These are phyloP conservation scores for Stagonosporopsis cucurbitacearum DNA, from an alignment of 2,329 filamentous ascomycete genomes.

Conservation along the genomic window DNA sequence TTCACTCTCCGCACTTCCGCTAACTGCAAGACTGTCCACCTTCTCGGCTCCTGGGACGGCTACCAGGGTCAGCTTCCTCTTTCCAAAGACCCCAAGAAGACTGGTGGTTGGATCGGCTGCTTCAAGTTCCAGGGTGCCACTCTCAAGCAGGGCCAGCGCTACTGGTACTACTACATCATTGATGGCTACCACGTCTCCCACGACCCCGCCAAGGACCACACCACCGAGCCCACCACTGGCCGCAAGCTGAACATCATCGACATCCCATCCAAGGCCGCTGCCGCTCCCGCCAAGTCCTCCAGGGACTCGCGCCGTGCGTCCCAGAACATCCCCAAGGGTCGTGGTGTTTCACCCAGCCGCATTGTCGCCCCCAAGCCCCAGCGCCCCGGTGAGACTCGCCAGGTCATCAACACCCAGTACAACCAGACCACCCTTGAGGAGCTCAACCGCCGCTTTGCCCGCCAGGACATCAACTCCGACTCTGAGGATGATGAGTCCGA, in stretches of 20 bases:
- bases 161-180: constrained; percentile 99
- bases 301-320: constrained; percentile 59
- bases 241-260: constrained; percentile 98
- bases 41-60: constrained; percentile 98
- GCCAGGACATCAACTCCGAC: constrained; percentile 64
- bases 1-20: constrained; percentile 95
- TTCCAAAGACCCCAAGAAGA: constrained; percentile 87
- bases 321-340: constrained; percentile 82
- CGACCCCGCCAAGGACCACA: constrained; percentile 88
- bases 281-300: constrained; percentile 45
- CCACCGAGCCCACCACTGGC: constrained; percentile 93
- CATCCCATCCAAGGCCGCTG: constrained; percentile 67
- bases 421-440: constrained; percentile 77
- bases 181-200: constrained; percentile 98
- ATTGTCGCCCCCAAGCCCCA: constrained; percentile 91
- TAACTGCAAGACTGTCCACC: constrained; percentile 95
- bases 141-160: constrained; percentile 85
- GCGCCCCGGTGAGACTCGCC: constrained; percentile 83
- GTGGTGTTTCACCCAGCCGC: constrained; percentile 83
- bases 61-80: constrained; percentile 94
- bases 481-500: constrained; percentile 67
- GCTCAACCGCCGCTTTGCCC: constrained; percentile 75
- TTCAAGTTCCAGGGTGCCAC: constrained; percentile 93
- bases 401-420: constrained; percentile 85
- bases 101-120: constrained; percentile 91